A percentile compares a stretch with the other conserved stretches of the same genome.
Conservation (phyloP, 495 filamentous ascomycete species). For the Tuber magnatum region DNA sequence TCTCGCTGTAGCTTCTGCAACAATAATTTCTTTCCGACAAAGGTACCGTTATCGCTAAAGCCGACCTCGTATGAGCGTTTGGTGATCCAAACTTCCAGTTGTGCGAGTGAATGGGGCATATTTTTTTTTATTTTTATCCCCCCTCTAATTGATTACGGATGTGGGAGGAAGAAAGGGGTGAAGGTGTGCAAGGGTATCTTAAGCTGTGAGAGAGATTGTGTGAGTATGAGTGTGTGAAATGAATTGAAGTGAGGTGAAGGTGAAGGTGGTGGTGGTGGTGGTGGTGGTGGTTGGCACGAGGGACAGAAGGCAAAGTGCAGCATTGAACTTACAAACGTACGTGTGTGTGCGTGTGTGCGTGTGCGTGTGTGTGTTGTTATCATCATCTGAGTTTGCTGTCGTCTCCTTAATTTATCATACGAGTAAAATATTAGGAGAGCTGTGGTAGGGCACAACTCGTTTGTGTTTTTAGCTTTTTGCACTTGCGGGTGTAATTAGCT, state of each 20-base stretch:
- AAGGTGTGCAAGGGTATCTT: not conserved
- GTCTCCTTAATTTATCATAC: no score
- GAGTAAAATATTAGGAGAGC: no score
- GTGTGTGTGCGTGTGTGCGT: not conserved
- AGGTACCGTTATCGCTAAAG: slow-evolving; percentile 6
- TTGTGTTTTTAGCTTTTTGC: no score
- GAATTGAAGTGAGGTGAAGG: not conserved
- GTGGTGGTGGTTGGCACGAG: not conserved
- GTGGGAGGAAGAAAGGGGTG: not conserved
- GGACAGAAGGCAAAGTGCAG: not conserved
- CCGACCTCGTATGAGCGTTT: slow-evolving; percentile 12
- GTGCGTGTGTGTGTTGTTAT: not conserved
- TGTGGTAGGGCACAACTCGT: no score
- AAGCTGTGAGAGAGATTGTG: not conserved
- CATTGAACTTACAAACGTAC: not conserved
- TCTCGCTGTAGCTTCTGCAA: slow-evolving; percentile 1
- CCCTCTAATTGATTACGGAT: not conserved
- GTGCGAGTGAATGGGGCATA: not conserved
- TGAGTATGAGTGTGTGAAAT: not conserved
- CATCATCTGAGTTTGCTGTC: not conserved
- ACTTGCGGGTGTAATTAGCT: no score
- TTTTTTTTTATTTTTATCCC: not conserved
- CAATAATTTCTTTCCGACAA: not conserved
- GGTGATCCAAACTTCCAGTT: slow-evolving; percentile 5
- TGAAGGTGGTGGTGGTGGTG: not conserved